Evolutionary conservation across 495 filamentous ascomycete genomes (phyloP), one percentile per base, ranked within the genome.

Genomic region (Letharia lupina): DNA sequence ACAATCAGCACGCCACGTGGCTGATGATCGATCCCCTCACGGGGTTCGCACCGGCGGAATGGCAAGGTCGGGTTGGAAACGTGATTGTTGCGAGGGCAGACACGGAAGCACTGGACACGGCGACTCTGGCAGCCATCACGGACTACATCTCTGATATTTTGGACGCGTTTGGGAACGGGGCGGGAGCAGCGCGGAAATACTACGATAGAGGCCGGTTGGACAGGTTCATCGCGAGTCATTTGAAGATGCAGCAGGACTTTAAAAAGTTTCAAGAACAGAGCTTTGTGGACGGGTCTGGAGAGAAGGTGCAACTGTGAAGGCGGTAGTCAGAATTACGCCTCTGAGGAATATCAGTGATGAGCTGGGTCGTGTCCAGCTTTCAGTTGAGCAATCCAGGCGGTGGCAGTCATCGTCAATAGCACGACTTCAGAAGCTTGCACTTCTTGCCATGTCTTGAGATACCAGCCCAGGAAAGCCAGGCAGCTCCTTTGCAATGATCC

Each of bases 1-100:
- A 65, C n/a, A 65, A 65, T 28, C 2, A 4, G 52, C 63, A 65
- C 16, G 63, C 63, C 9, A 65, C 63, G 42, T 65, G 63, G 63
- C 63, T 65, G 1, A 65, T 65, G 63, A 65, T 60, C 23, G 52
- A 59, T 60, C 63, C 63, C 6, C 40, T 16, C 33, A 37, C 47
- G 15, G 63, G 63, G 1, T 59, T 60, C n/a, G 63, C 63, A 33
- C 63, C 63, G 12, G 37, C 39, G 12, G 63, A 65, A 23, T 65
- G 54, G 63, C 52, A 65, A 31, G 23, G 50, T 44, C 39, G 52
- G 2, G n/a, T 52, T 13, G 48, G 48, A 15, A 52, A 52, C 15
- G 48, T 52, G 0, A 15, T 52, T 13, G 48, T 52, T 52, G 48
- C 28, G 3, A 11, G 48, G n/a, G n/a, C 23, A 13, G 48, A 52